Evolutionary conservation across 495 filamentous ascomycete species (phyloP), one percentile per base, ranked within the genome.

Genomic region (Tuber magnatum): DNA sequence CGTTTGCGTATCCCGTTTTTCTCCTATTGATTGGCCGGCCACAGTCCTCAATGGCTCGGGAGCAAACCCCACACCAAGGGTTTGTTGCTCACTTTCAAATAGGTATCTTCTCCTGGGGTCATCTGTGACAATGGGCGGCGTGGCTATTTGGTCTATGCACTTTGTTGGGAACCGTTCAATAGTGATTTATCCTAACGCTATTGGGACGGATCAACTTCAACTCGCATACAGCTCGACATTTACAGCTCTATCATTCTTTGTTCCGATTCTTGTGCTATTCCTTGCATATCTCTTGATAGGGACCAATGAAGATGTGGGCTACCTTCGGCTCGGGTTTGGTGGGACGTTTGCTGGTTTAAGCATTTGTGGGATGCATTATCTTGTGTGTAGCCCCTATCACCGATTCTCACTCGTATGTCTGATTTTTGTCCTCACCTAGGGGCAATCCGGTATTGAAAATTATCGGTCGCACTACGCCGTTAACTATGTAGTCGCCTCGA

Each of bases 341-440:
- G 93, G 93, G 1, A 74, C 88, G 7, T 83, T 93, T 65, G 89
- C 91, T 0, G 94, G 94, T 10, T 84, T 88, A 4, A 88, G 92
- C 32, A 90, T 96, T 72, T 92, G 91, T 73, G 94, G 91, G 7
- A 97, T 97, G 94, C 92, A 97, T 82, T 97, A 97, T 78, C 84
- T 96, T 68, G 93, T 79, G 71, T 20, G 70, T 75, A 51, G 10
- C 38, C 69, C 69, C 40, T 35, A 40, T 10, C n/a, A 48, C 72
- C n/a, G 39, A 38, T 32, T 69, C 40, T 44, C 48, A 48, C 20
- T 71, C 12, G 18, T 4, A 32, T 61, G n/a, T 14, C 51, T 61
- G 51, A 61, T 28, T 14, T 9, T 51, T n/a, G 3, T 7, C 39
- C 39, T 51, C n/a, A 38, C 73, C 44, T 72, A 79, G 77, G 77